Percentiles rank a stretch among this genome's conserved stretches.
phyloP scores from a whole-genome alignment of 1,284 basidiomycete genomes.

The Pseudozyma sp. region DNA sequence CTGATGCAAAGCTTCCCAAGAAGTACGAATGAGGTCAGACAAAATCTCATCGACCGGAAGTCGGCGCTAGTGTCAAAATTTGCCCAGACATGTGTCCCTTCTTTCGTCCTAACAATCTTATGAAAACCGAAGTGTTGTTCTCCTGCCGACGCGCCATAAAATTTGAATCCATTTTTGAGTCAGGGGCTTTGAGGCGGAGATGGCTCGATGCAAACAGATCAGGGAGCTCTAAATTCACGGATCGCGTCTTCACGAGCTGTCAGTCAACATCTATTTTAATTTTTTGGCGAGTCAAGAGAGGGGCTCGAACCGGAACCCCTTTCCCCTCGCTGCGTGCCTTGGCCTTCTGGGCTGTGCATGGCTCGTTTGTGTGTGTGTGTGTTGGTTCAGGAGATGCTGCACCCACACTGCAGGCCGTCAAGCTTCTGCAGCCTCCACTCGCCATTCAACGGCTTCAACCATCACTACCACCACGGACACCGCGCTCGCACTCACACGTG shows the following conservation, averaged over 20 bases:
- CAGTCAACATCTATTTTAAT: constrained; percentile 37
- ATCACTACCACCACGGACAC: no score
- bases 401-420: constrained; percentile 4
- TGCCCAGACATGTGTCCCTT: no score
- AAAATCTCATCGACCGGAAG: constrained; percentile 17
- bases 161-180: not conserved
- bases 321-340: not conserved
- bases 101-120: not conserved
- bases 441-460: not conserved
- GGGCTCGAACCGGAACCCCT: constrained; percentile 7
- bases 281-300: not conserved
- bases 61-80: constrained; percentile 5
- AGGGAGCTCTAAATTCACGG: no score
- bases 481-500: not conserved
- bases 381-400: constrained; percentile 10
- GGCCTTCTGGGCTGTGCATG: constrained; percentile 9
- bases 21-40: constrained; percentile 38
- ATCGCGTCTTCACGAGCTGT: not conserved
- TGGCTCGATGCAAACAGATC: no score
- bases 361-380: not conserved
- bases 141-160: constrained; percentile 5
- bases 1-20: not conserved
- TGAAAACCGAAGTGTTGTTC: constrained; percentile 12
- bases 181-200: constrained; percentile 11
- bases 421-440: not conserved